phyloP scores from a whole-genome alignment of 1,284 basidiomycete species.

The Ceratobasidium sp. region DNA sequence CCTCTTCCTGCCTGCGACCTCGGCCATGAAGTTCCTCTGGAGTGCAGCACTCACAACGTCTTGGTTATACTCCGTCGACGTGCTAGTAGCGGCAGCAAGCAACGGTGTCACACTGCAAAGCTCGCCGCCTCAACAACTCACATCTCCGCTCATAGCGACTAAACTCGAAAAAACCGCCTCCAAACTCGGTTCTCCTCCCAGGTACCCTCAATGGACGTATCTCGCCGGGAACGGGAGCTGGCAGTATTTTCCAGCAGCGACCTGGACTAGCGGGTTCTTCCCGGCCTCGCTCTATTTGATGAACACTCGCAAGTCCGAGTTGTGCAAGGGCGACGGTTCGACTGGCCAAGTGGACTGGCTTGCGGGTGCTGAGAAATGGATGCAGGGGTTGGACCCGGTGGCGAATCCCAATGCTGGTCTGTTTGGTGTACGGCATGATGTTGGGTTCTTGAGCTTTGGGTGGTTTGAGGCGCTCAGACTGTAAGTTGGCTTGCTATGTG shows the following conservation, averaged over 20 bases:
- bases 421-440: conserved; percentile 67
- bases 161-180: conserved; percentile 68
- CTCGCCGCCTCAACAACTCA: conserved; percentile 59
- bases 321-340: conserved; percentile 19
- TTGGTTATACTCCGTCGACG: neutral
- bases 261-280: conserved; percentile 79
- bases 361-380: conserved; percentile 63
- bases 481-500: conserved; percentile 50
- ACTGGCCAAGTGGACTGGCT: conserved; percentile 63
- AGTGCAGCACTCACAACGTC: conserved; percentile 4
- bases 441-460: conserved; percentile 76
- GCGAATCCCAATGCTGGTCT: conserved; percentile 58
- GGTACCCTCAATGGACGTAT: conserved; percentile 72
- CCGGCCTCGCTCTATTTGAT: conserved; percentile 71
- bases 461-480: conserved; percentile 68
- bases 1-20: conserved; percentile 12
- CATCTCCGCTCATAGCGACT: conserved; percentile 66
- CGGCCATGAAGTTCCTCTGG: conserved; percentile 17
- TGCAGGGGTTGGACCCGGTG: conserved; percentile 64
- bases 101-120: neutral
- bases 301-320: conserved; percentile 64
- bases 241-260: conserved; percentile 66
- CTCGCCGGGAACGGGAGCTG: conserved; percentile 61
- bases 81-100: neutral
- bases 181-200: conserved; percentile 54